Base-by-base conservation (phyloP, 176 grass and related monocot genomes). In the Carex myosuroides region DNA sequence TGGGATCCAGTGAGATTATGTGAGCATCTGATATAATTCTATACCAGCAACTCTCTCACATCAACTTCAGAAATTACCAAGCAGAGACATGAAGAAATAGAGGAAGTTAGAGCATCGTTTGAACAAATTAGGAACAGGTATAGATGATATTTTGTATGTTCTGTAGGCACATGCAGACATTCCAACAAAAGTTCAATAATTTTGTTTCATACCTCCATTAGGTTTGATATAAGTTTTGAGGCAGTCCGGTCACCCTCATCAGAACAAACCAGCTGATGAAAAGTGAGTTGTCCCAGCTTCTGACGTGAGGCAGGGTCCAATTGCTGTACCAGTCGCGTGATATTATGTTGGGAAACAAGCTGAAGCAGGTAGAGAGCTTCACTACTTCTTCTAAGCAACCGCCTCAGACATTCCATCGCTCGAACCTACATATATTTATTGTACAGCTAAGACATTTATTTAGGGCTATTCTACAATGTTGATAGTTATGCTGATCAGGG, bases 311-410 rank as follows among this genome's bases (percentile, higher is more conserved):
- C 85, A 83, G 77, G 85, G 81, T 91, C 95, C 81, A 98, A 74
- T 74, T 88, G 82, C 89, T 95, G 95, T 85, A 90, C 89, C 80
- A 98, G 90, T 83, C 95, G 92, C 48, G 89, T 82, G 83, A 95
- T 87, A 86, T 98, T 94, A 81, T 98, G 95, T 79, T 93, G 95
- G 79, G 87, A 98, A 85, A 95, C 85, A 90, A 95, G 89, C 84
- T 98, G 92, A 86, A 98, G 92, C 64, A 98, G 85, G 92, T 93
- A 93, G 12, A 98, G 91, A 69, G 91, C 95, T 95, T 98, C 95
- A 21, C 95, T 90, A 60, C 92, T 93, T 91, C 95, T 94, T 69
- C 95, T 89, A 80, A 98, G 91, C 79, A 98, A 91, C 85, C 95
- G 87, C 86, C 95, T 95, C 91, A 95, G 92, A 79, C 92, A 98